A percentile compares a stretch with the other conserved stretches of the same genome.
These are phyloP conservation scores for Boletellus deceptivus DNA, from an alignment of 1,284 basidiomycete species.

Conservation along the genomic window DNA sequence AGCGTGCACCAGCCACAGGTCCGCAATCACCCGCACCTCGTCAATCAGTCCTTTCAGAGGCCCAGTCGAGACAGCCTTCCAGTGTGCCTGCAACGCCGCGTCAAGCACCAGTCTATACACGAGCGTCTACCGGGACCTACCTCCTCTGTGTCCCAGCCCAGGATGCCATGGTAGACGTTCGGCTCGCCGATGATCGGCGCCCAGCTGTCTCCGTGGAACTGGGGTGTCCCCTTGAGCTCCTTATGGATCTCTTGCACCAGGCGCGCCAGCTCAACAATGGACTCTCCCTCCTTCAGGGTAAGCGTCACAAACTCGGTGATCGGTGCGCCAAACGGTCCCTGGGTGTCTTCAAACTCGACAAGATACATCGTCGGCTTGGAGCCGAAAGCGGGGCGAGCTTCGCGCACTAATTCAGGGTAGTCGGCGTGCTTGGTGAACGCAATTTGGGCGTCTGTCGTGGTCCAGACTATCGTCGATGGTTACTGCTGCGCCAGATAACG, in stretches of 20 bases:
- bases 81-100: constrained; percentile 27
- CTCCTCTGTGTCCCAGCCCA: constrained; percentile 34
- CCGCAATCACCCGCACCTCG: constrained; percentile 23
- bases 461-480: constrained; percentile 23
- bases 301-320: constrained; percentile 36
- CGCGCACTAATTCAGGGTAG: constrained; percentile 6
- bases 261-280: constrained; percentile 17
- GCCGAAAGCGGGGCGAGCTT: constrained; percentile 16
- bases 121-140: constrained; percentile 12
- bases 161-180: constrained; percentile 27
- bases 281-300: constrained; percentile 25
- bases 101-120: background rate
- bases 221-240: constrained; percentile 17
- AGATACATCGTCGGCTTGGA: constrained; percentile 15
- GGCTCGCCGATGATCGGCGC: constrained; percentile 20
- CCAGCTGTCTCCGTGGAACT: constrained; percentile 34
- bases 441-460: constrained; percentile 19
- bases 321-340: constrained; percentile 24
- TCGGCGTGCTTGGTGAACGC: constrained; percentile 11
- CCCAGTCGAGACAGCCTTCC: constrained; percentile 28
- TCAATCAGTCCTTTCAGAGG: constrained; percentile 30
- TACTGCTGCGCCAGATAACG: constrained; percentile 3
- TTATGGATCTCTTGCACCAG: constrained; percentile 26
- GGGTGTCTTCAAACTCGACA: constrained; percentile 25
- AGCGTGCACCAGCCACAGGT: constrained; percentile 34